Evolutionary conservation across 2,329 filamentous ascomycete genomes (phyloP), one percentile per base, ranked within the genome.

Genomic region (Paramyrothecium sp.): DNA sequence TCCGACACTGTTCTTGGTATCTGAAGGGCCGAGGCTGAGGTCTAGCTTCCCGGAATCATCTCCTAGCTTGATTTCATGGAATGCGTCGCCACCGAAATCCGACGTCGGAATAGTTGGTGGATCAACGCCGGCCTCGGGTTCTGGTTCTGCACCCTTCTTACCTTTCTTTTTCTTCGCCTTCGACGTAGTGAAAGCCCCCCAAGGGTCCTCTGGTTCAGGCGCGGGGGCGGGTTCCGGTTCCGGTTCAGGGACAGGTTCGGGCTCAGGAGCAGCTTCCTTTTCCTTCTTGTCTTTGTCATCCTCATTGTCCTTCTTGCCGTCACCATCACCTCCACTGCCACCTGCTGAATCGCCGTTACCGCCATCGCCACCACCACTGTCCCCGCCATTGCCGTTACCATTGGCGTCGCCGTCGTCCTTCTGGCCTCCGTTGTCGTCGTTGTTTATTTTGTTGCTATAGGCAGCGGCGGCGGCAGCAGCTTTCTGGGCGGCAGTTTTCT

Each of bases 11-110:
- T 71, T 67, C 61, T 82, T 82, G 13, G 68, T 67, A 41, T 76
- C 75, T 22, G 75, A 73, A n/a, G 75, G 69, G 53, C 80, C 81
- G 63, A 86, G 80, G 58, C 77, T 81, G 16, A 86, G 67, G 60
- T 87, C 83, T 7, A 86, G 67, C 56, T 84, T 82, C 1, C 85
- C 83, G n/a, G 73, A 67, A 56, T 88, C 86, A 61, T 87, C 82
- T n/a, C 70, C 69, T 23, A 91, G 72, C 65, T 85, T 89, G 62
- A 92, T 85, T 26, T 91, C 87, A 49, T 89, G 81, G 63, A 91
- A 90, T 7, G 70, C 62, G 53, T 73, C 71, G n/a, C 80, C 73
- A 56, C 83, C 81, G 48, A 80, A 73, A 51, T 78, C 79, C 21
- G 68, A 64, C 17, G 62, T 65, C 3, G 70, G 64, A 19, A 68